Conservation (phyloP, 306 rosid species). For the Vigna trinervia region DNA sequence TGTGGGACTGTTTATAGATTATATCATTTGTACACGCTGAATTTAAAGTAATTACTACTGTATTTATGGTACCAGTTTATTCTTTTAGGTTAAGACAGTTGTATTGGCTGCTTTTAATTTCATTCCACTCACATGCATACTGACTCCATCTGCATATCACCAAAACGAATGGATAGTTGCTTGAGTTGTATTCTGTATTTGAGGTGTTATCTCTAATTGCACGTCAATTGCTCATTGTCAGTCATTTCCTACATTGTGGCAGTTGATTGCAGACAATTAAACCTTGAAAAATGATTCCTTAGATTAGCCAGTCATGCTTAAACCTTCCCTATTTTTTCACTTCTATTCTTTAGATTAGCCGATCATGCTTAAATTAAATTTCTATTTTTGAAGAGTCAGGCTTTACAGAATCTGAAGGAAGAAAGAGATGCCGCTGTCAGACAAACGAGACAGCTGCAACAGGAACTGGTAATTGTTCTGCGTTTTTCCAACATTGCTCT, state of each 20-base stretch:
- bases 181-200: slow-evolving; percentile 34
- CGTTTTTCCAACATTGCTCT: slow-evolving; percentile 15
- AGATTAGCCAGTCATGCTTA: neutral
- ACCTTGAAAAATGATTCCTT: neutral
- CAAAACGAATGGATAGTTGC: slow-evolving; percentile 20
- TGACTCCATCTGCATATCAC: neutral
- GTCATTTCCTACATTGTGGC: slow-evolving; percentile 35
- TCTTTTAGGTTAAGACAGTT: neutral
- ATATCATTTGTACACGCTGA: neutral
- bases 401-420: slow-evolving; percentile 71
- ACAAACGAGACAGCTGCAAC: slow-evolving; percentile 81
- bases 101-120: slow-evolving; percentile 8
- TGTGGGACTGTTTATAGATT: neutral
- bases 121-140: neutral
- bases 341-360: slow-evolving; percentile 28
- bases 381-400: slow-evolving; percentile 53
- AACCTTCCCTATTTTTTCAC: slow-evolving; percentile 7
- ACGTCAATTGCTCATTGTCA: neutral
- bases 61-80: neutral
- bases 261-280: neutral
- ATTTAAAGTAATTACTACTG: neutral
- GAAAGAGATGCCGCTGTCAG: slow-evolving; percentile 80
- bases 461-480: slow-evolving; percentile 72
- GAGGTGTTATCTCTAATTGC: slow-evolving; percentile 18
- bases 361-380: slow-evolving; percentile 26